A percentile compares a stretch with the other conserved stretches of the same genome.
Evolutionary conservation across 2,329 filamentous ascomycete genomes (phyloP).

Genomic region (Stylonectria norvegica): DNA sequence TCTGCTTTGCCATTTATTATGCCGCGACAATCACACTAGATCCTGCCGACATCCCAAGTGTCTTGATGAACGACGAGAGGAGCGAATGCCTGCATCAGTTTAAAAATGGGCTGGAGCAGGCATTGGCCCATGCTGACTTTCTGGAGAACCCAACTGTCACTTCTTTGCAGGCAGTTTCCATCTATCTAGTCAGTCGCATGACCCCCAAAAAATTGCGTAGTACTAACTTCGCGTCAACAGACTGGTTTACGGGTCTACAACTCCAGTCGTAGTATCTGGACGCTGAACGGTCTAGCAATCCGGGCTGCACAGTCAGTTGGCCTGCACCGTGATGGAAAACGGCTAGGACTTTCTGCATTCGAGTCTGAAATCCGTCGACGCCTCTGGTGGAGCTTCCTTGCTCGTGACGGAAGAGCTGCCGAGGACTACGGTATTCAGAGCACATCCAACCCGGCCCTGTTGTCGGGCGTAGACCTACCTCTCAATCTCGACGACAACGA

Average conservation of each 20-base stretch:
- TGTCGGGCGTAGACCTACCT: slow-evolving; percentile 47
- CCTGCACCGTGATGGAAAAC: slow-evolving; percentile 49
- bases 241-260: slow-evolving; percentile 32
- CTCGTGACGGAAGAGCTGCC: slow-evolving; percentile 47
- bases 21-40: slow-evolving; percentile 41
- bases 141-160: slow-evolving; percentile 37
- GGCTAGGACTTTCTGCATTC: slow-evolving; percentile 47
- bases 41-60: slow-evolving; percentile 32
- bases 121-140: slow-evolving; percentile 38
- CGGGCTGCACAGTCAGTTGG: slow-evolving; percentile 50
- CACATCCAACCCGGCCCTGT: slow-evolving; percentile 2
- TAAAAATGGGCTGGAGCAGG: slow-evolving; percentile 36
- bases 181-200: slow-evolving; percentile 35
- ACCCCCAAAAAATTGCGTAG: background rate
- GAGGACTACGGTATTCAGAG: slow-evolving; percentile 52
- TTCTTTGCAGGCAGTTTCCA: slow-evolving; percentile 34
- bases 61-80: slow-evolving; percentile 24
- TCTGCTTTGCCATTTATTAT: slow-evolving; percentile 50
- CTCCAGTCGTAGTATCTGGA: slow-evolving; percentile 36
- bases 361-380: slow-evolving; percentile 55
- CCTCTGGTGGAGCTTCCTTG: slow-evolving; percentile 52
- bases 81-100: slow-evolving; percentile 25
- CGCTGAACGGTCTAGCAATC: slow-evolving; percentile 42
- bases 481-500: slow-evolving; percentile 55
- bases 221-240: slow-evolving; percentile 14